Evolutionary conservation across 164 flowering plant species (phyloP).

Genomic region (Annona squamosa): DNA sequence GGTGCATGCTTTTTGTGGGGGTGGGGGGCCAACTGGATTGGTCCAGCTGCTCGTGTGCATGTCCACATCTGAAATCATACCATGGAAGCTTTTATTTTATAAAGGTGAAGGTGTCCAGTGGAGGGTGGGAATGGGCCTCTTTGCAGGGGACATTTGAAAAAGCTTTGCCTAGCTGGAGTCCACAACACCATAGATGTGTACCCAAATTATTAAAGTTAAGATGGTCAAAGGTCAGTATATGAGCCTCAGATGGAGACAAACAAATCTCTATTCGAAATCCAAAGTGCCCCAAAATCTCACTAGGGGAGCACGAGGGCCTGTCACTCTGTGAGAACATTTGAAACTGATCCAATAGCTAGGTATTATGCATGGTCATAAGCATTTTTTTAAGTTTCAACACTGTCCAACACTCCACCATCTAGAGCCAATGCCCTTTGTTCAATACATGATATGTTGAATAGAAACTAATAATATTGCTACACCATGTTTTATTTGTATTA

Average conservation of each 20-base stretch:
- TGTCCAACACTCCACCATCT: no score
- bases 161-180: slow-evolving; percentile 6
- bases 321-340: background rate
- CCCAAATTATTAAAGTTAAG: slow-evolving; percentile 1
- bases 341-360: no score
- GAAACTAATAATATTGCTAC: no score
- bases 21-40: background rate
- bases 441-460: no score
- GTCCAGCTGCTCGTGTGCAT: slow-evolving; percentile 10
- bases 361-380: no score
- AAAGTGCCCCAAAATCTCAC: background rate
- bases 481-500: no score
- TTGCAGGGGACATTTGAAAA: background rate
- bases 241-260: background rate
- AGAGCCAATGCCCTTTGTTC: no score
- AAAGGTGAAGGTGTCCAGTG: background rate
- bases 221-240: background rate
- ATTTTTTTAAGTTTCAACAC: no score
- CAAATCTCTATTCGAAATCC: background rate
- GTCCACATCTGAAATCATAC: slow-evolving; percentile 4
- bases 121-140: background rate
- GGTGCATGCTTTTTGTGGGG: background rate
- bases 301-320: background rate
- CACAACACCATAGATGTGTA: slow-evolving; percentile 2
- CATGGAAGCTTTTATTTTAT: background rate